Evolutionary conservation across 768 basidiomycete genomes (phyloP).

Genomic region (Infundibulicybe gibba): DNA sequence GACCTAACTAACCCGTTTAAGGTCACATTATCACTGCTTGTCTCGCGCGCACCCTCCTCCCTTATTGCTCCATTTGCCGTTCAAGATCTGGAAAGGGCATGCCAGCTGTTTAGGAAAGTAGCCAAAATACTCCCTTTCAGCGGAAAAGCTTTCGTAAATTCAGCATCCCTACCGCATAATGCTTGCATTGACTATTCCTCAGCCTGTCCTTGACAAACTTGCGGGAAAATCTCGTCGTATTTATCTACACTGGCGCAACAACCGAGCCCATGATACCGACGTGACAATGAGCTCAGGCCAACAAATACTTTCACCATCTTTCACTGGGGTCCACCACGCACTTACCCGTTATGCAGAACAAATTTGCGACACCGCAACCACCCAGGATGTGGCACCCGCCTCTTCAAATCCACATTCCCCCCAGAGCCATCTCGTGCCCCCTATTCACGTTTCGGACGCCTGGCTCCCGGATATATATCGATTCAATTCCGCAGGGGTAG

Average conservation of each 20-base stretch:
- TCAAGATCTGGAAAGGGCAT: conserved; percentile 55
- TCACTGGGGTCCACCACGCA: conserved; percentile 27
- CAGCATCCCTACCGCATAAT: conserved; percentile 1
- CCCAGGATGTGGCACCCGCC: conserved; percentile 12
- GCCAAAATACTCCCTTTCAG: conserved; percentile 58
- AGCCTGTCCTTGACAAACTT: conserved; percentile 55
- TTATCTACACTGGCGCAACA: conserved; percentile 32
- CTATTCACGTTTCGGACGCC: conserved; percentile 11
- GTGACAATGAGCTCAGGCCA: conserved; percentile 12
- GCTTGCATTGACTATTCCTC: background rate
- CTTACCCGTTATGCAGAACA: conserved; percentile 30
- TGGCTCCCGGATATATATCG: conserved; percentile 47
- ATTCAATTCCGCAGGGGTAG: conserved; percentile 38
- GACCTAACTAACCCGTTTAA: conserved; percentile 11
- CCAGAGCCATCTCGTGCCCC: background rate
- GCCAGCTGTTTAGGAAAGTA: conserved; percentile 53
- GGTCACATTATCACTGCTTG: conserved; percentile 65
- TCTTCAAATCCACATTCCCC: conserved; percentile 2
- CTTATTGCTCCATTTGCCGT: conserved; percentile 57
- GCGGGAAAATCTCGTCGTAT: conserved; percentile 45
- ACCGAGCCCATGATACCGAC: background rate
- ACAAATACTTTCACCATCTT: conserved; percentile 25
- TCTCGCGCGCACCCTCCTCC: conserved; percentile 57
- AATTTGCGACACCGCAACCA: conserved; percentile 16
- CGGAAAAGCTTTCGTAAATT: conserved; percentile 52